A percentile compares a stretch with the other conserved stretches of the same genome.
phyloP scores from a whole-genome alignment of 2,329 filamentous ascomycete genomes.

The Paraconiothyrium sp. region DNA sequence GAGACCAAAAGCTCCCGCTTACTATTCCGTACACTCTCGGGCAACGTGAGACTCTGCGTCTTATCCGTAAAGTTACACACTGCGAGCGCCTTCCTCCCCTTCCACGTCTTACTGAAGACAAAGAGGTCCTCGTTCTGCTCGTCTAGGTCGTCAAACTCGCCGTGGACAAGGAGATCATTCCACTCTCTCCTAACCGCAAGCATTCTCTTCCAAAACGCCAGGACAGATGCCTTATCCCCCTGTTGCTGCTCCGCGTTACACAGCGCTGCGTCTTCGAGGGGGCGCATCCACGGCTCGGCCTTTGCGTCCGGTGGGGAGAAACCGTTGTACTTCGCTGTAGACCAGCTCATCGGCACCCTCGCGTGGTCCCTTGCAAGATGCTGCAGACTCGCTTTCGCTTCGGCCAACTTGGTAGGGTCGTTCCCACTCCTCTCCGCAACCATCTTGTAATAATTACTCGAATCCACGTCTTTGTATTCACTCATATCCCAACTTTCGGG shows the following conservation, averaged over 20 bases:
- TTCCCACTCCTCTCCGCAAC: conserved; percentile 35
- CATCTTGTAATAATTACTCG: conserved; percentile 62
- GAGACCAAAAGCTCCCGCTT: conserved; percentile 41
- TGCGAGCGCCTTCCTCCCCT: conserved; percentile 37
- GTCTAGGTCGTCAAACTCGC: conserved; percentile 64
- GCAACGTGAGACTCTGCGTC: conserved; percentile 44
- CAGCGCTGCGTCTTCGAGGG: conserved; percentile 62
- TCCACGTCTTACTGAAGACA: conserved; percentile 49
- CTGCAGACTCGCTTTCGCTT: conserved; percentile 64
- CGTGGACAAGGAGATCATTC: conserved; percentile 69
- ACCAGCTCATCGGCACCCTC: conserved; percentile 76
- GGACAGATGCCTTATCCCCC: conserved; percentile 56
- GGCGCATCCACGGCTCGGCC: conserved; percentile 68
- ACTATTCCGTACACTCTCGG: conserved; percentile 37
- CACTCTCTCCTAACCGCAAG: conserved; percentile 65
- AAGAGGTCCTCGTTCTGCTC: conserved; percentile 67
- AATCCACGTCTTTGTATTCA: conserved; percentile 64
- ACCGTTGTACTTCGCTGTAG: conserved; percentile 63
- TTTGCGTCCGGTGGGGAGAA: conserved; percentile 61
- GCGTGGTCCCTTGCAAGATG: conserved; percentile 72
- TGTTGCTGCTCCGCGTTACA: conserved; percentile 68
- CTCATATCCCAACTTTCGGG: conserved; percentile 53
- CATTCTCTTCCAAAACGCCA: conserved; percentile 69
- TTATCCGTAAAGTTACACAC: conserved; percentile 49
- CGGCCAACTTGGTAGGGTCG: conserved; percentile 51